Base-by-base conservation (phyloP, 2,329 filamentous ascomycete genomes). In the Trichoderma pleuroti region DNA sequence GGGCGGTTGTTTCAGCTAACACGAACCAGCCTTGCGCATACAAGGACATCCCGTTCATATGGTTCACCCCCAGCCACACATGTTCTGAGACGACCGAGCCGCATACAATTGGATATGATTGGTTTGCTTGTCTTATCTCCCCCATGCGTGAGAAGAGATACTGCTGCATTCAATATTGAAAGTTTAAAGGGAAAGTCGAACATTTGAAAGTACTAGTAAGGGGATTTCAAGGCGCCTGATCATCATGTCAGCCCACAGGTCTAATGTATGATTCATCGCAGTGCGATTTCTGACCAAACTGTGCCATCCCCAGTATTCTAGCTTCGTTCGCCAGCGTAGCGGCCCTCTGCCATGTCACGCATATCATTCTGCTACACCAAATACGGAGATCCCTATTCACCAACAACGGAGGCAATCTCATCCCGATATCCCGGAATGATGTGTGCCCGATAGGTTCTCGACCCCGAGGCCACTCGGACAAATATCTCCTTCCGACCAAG, bases 291-390 rank as follows among this genome's bases (percentile, higher is more conserved):
- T 66, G 49, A 66, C 49, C 54, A 66, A 34, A n/a, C 32, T 14
- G 32, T 28, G 49, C 24, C 32, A 39, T 66, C 63, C 49, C 63
- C 63, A 66, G 49, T 57, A 56, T 66, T 66, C 63, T 66, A 66
- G 63, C 49, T 57, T 66, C 52, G 39, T 11, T 63, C 60, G 60
- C 28, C 60, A 49, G 26, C 26, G n/a, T 64, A 66, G 63, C 52
- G 32, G 34, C 34, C 32, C n/a, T 28, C 16, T 39, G 42, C 63
- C 56, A 52, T 42, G 63, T 57, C 63, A 57, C 63, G 52, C 34
- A 66, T 63, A 49, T n/a, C 34, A 18, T 46, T 24, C 39, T 63
- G n/a, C 39, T 42, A 49, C 24, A 21, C 18, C 39, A 60, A 36
- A 36, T 3, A 34, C 56, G 32, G 32, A 30, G 21, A 42, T 39